Conservation (phyloP, 495 filamentous ascomycete species). For the Lophiostoma macrostomum region DNA sequence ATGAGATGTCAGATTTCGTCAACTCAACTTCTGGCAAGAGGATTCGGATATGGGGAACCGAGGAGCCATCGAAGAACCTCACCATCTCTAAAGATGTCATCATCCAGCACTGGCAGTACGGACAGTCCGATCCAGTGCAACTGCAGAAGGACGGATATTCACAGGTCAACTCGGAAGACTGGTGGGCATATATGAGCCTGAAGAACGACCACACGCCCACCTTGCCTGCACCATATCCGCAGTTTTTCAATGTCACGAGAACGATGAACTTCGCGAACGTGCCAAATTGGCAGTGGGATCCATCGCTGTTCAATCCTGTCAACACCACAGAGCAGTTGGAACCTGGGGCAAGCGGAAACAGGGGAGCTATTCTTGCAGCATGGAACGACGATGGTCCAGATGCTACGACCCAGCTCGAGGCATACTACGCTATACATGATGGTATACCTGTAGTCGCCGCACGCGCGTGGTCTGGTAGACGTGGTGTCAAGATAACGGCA, state of each 20-base stretch:
- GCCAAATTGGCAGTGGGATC: constrained; percentile 51
- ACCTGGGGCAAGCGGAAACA: constrained; percentile 38
- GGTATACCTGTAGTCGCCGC: constrained; percentile 51
- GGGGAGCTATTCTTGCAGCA: constrained; percentile 52
- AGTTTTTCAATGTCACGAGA: constrained; percentile 51
- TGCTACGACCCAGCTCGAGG: constrained; percentile 54
- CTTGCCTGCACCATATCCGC: constrained; percentile 52
- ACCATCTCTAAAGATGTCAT: constrained; percentile 46
- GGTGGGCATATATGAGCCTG: constrained; percentile 56
- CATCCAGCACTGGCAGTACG: constrained; percentile 58
- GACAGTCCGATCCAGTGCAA: constrained; percentile 52
- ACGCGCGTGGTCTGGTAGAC: constrained; percentile 46
- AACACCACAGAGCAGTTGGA: constrained; percentile 44
- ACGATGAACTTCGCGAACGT: constrained; percentile 48
- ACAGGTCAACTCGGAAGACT: constrained; percentile 55
- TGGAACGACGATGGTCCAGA: constrained; percentile 60
- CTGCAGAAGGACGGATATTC: constrained; percentile 45
- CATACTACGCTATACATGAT: constrained; percentile 52
- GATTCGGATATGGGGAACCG: constrained; percentile 55
- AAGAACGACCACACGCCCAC: constrained; percentile 57
- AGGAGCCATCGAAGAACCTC: constrained; percentile 45
- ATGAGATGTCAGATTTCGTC: constrained; percentile 50
- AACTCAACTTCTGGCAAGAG: constrained; percentile 45
- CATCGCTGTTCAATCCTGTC: constrained; percentile 48
- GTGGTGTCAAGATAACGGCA: constrained; percentile 40